Conservation (phyloP, 2,329 filamentous ascomycete species). For the Aureobasidium sp. region DNA sequence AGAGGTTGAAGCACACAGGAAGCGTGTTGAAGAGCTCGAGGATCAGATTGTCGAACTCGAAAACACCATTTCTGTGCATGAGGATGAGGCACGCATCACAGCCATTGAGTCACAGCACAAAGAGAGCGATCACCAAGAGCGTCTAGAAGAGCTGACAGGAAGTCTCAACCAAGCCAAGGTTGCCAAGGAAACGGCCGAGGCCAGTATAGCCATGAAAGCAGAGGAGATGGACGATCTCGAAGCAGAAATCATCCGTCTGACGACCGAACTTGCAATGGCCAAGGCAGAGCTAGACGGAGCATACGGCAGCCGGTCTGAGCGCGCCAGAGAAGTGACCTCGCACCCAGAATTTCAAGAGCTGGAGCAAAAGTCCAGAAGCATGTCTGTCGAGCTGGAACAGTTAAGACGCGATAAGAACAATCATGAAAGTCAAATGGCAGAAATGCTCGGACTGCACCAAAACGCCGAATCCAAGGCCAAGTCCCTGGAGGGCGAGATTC, state of each 20-base stretch:
- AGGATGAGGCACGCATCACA: conserved; percentile 31
- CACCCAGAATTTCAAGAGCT: conserved; percentile 47
- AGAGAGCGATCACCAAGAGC: conserved; percentile 26
- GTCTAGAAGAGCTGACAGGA: conserved; percentile 16
- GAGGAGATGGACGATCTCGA: conserved; percentile 42
- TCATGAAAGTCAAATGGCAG: conserved; percentile 39
- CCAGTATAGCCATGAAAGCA: conserved; percentile 22
- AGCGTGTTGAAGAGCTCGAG: conserved; percentile 26
- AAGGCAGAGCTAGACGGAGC: conserved; percentile 88
- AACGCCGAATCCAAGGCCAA: conserved; percentile 25
- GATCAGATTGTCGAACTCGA: conserved; percentile 29
- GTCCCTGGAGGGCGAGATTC: conserved; percentile 26
- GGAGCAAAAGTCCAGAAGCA: conserved; percentile 15
- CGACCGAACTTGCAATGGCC: conserved; percentile 80
- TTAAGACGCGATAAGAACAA: conserved; percentile 33
- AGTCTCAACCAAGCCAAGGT: conserved; percentile 19
- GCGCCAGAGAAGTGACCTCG: conserved; percentile 57
- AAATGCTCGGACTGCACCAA: conserved; percentile 26
- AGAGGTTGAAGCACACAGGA: conserved; percentile 26
- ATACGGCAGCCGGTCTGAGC: conserved; percentile 69
- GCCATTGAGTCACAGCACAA: conserved; percentile 33
- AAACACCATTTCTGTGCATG: conserved; percentile 21
- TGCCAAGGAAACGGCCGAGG: conserved; percentile 23
- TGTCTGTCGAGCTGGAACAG: conserved; percentile 38
- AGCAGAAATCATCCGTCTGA: conserved; percentile 57